phyloP scores from a whole-genome alignment of 768 basidiomycete genomes.

The Lentinula aciculospora region DNA sequence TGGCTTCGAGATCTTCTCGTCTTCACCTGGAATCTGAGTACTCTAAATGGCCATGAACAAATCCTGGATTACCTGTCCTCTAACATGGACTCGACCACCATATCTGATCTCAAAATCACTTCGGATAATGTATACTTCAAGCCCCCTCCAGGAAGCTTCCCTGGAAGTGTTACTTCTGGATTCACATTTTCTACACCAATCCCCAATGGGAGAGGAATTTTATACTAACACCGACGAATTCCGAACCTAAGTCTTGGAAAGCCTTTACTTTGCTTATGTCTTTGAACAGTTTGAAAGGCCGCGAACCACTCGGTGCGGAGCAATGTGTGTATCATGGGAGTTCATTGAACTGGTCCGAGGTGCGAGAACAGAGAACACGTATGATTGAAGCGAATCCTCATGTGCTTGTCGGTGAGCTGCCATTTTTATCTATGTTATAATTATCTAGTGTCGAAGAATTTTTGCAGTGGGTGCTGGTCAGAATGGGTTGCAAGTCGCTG shows the following conservation, averaged over 20 bases:
- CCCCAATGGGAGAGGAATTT: not conserved
- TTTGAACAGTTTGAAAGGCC: conserved; percentile 13
- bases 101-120: not conserved
- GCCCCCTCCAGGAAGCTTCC: not conserved
- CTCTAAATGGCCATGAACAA: not conserved
- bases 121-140: conserved; percentile 4
- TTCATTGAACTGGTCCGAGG: not conserved
- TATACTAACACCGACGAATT: not conserved
- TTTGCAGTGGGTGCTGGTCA: conserved; percentile 38
- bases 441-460: no score
- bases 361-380: not conserved
- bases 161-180: not conserved
- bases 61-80: not conserved
- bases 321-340: not conserved
- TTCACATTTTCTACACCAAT: conserved; percentile 1
- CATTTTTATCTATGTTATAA: not conserved
- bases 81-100: no score
- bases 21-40: not conserved
- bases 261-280: conserved; percentile 10
- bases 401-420: not conserved
- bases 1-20: conserved; percentile 4
- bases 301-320: conserved; percentile 12
- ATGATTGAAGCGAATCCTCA: not conserved
- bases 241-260: conserved; percentile 8
- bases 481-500: conserved; percentile 35